These are phyloP conservation scores for Pseudocohnilembus persalinus DNA, from an alignment of 169 alveolate genomes.

Conservation along the genomic window DNA sequence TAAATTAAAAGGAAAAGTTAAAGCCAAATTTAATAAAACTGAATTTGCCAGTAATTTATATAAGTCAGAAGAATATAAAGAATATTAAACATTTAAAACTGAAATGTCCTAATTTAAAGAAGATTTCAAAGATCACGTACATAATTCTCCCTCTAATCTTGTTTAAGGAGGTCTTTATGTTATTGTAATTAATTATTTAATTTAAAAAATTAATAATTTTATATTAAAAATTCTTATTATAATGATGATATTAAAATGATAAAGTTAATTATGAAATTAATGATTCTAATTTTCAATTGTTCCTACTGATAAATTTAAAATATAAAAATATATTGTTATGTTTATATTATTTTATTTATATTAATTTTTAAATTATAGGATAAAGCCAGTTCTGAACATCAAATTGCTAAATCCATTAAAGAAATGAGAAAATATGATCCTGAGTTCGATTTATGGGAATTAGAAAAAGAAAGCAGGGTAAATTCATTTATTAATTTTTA, in stretches of 20 bases:
- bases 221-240: not conserved
- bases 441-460: constrained; percentile 26
- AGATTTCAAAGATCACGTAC: constrained; percentile 14
- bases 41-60: constrained; percentile 3
- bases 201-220: no score
- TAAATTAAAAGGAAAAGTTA: constrained; percentile 9
- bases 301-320: not conserved
- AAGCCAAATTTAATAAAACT: constrained; percentile 4
- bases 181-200: not conserved
- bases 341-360: no score
- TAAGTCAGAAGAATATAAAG: constrained; percentile 18
- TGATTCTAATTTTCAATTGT: not conserved
- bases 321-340: not conserved
- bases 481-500: no score
- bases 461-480: constrained; percentile 28
- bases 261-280: no score
- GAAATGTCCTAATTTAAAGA: constrained; percentile 31
- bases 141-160: constrained; percentile 15
- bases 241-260: not conserved
- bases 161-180: constrained; percentile 21
- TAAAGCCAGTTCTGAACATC: constrained; percentile 17
- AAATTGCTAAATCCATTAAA: constrained; percentile 26
- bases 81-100: constrained; percentile 22
- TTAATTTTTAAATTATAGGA: no score
- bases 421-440: constrained; percentile 35